Percentiles rank a stretch among this genome's conserved stretches.
phyloP scores from a whole-genome alignment of 176 grass and related monocot species.

The Ensete ventricosum region DNA sequence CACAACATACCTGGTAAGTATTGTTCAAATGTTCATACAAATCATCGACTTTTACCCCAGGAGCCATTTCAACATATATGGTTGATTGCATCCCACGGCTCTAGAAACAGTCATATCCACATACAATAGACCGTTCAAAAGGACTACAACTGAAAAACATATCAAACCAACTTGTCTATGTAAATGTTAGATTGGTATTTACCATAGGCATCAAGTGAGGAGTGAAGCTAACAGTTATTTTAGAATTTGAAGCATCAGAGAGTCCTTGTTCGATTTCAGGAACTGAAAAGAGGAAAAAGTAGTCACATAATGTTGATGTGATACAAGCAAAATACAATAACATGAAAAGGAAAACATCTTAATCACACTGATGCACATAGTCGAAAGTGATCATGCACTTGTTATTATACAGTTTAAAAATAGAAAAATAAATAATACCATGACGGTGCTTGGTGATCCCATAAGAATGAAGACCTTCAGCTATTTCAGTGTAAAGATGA shows the following conservation, averaged over 20 bases:
- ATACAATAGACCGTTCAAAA: not conserved
- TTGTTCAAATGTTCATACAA: constrained; percentile 65
- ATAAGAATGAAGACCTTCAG: constrained; percentile 90
- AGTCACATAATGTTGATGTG: not conserved
- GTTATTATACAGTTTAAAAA: too few species aligned
- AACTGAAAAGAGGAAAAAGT: constrained; percentile 30
- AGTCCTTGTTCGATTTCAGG: constrained; percentile 98
- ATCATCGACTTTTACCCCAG: constrained; percentile 62
- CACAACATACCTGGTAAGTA: constrained; percentile 62
- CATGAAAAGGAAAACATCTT: not conserved
- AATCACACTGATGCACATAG: not conserved
- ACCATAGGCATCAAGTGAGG: constrained; percentile 97
- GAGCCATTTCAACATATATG: constrained; percentile 72
- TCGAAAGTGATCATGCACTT: too few species aligned
- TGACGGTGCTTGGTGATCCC: constrained; percentile 87
- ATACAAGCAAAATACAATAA: not conserved
- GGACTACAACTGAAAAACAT: not conserved
- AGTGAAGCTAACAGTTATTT: constrained; percentile 92
- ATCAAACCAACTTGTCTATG: not conserved
- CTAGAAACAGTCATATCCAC: constrained; percentile 30
- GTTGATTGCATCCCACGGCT: constrained; percentile 98
- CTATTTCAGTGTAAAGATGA: constrained; percentile 96
- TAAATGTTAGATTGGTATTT: constrained; percentile 10
- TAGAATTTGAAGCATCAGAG: constrained; percentile 64
- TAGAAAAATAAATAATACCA: constrained; percentile 28